Evolutionary conservation across 2,329 filamentous ascomycete species (phyloP), one percentile per base, ranked within the genome.

Genomic region (Chrysoporthe austroafricana): DNA sequence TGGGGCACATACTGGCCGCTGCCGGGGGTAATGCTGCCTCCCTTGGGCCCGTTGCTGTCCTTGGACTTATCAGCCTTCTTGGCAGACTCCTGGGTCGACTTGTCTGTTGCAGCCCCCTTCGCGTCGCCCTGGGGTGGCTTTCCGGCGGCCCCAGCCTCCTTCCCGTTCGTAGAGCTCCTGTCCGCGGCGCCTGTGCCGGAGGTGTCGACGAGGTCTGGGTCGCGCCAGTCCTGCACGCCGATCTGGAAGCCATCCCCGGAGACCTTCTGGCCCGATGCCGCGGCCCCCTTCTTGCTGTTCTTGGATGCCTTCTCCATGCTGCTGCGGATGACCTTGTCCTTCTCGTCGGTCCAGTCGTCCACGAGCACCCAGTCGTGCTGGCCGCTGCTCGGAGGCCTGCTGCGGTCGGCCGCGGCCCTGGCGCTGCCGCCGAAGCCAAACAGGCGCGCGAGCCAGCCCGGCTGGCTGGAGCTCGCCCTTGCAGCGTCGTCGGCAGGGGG

Each of bases 201-300:
- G 39, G 73, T 76, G 1, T 83, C 83, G 32, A 93, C 82, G 21
- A 93, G 80, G 75, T 93, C 91, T 6, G 91, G 90, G 76, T 96
- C 92, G 72, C 92, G 86, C 92, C 92, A 95, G 75, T 96, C 92
- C 72, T 96, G 91, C 14, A 94, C 88, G n/a, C 92, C 92, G 73
- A 95, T 94, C 57, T 91, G 85, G 75, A 94, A 95, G 66, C 85
- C 87, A 76, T 93, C 90, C 59, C 81, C 77, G 2, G 75, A 64
- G 2, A 70, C 70, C 69, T 43, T 72, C 68, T 44, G 71, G 61
- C 44, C 71, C 14, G 72, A 67, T 11, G 72, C 71, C 4, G 67
- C 50, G n/a, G 62, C 66, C 9, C 26, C 26, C 26, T 62, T 66
- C n/a, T 72, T 74, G 58, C 73, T 65, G 65, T 76, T 76, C 66